Conservation (phyloP, 2,329 filamentous ascomycete genomes). For the Botrytis tulipae region DNA sequence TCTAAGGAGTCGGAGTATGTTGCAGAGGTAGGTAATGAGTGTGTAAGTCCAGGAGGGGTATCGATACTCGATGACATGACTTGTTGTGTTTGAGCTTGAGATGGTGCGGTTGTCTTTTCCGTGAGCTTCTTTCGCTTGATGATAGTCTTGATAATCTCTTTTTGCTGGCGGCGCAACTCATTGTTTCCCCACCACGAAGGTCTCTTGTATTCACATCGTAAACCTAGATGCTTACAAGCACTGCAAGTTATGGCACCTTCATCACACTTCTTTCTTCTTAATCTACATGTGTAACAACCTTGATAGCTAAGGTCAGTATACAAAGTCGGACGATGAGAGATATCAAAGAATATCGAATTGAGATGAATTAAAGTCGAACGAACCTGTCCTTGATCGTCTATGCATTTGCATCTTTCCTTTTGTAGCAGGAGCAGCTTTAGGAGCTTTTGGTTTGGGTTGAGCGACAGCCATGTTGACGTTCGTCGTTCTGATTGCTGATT, state of each 20-base stretch:
- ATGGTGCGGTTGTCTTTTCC: constrained; percentile 67
- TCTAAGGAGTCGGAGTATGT: constrained; percentile 74
- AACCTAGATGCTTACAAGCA: constrained; percentile 67
- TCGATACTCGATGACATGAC: constrained; percentile 49
- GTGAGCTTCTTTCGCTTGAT: constrained; percentile 96
- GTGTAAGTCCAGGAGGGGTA: constrained; percentile 75
- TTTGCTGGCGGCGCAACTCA: constrained; percentile 79
- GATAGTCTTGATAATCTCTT: constrained; percentile 93
- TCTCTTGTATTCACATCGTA: constrained; percentile 93
- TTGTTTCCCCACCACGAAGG: constrained; percentile 98
- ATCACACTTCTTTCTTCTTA: constrained; percentile 68
- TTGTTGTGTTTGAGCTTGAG: constrained; percentile 50
- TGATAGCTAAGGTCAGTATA: constrained; percentile 41
- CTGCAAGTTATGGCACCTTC: constrained; percentile 62
- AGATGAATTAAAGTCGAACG: constrained; percentile 43
- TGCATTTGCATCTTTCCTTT: constrained; percentile 85
- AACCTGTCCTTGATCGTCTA: constrained; percentile 91
- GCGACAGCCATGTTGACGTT: constrained; percentile 55
- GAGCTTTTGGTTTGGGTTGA: constrained; percentile 58
- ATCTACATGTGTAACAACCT: constrained; percentile 67
- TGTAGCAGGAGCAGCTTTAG: constrained; percentile 54
- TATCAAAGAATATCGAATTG: constrained; percentile 49
- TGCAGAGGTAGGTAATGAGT: constrained; percentile 78
- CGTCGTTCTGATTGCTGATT: constrained; percentile 39
- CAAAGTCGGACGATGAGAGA: constrained; percentile 45